Percentiles rank a stretch among this genome's conserved stretches.
These are phyloP conservation scores for Rhizopogon salebrosus DNA, from an alignment of 768 basidiomycete genomes.

Conservation along the genomic window DNA sequence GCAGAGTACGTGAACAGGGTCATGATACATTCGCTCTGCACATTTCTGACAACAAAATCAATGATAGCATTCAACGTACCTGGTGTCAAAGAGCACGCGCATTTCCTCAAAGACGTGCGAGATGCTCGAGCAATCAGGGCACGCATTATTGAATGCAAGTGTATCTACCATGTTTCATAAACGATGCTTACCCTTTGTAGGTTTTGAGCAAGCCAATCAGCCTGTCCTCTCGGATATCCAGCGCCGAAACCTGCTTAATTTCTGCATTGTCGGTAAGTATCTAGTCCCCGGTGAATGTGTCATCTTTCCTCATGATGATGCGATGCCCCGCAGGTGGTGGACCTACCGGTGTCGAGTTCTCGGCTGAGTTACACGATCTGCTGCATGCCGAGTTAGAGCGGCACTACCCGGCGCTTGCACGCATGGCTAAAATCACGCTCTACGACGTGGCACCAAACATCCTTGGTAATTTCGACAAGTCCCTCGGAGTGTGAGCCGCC, in stretches of 20 bases:
- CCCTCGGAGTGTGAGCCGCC: constrained; percentile 46
- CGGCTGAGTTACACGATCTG: constrained; percentile 78
- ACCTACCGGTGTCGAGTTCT: constrained; percentile 78
- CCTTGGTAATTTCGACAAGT: constrained; percentile 67
- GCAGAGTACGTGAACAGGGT: constrained; percentile 50
- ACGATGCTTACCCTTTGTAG: constrained; percentile 22
- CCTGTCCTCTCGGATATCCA: constrained; percentile 73
- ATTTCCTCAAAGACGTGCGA: constrained; percentile 77
- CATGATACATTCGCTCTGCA: constrained; percentile 1
- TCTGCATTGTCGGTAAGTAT: constrained; percentile 75
- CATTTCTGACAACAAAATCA: not conserved
- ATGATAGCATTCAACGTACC: constrained; percentile 59
- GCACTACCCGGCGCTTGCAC: constrained; percentile 61
- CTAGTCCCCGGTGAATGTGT: not conserved
- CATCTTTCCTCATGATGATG: not conserved
- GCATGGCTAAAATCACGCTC: constrained; percentile 65
- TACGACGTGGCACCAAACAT: constrained; percentile 82
- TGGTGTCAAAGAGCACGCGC: constrained; percentile 75
- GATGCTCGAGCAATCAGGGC: constrained; percentile 70
- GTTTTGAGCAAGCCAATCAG: constrained; percentile 84
- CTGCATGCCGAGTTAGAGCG: constrained; percentile 57
- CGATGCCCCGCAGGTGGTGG: constrained; percentile 49
- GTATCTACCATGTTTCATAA: not conserved
- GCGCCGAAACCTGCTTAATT: constrained; percentile 71
- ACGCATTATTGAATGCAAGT: constrained; percentile 67